Evolutionary conservation across 2,329 filamentous ascomycete species (phyloP).

Genomic region (Penicillium digitatum): DNA sequence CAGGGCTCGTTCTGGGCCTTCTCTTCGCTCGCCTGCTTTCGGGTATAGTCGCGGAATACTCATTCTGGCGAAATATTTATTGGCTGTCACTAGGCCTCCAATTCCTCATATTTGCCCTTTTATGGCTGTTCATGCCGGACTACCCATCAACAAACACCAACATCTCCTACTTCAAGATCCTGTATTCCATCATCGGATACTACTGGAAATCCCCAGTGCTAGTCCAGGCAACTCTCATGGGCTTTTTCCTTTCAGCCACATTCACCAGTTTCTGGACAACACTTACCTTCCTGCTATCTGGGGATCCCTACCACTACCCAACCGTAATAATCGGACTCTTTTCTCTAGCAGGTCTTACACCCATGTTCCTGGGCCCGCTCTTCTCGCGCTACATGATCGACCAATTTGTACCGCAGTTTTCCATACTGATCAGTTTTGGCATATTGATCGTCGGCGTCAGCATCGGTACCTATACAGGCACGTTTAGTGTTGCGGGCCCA

Average conservation of each 20-base stretch:
- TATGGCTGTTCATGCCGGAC: conserved; percentile 74
- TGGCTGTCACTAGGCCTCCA: conserved; percentile 72
- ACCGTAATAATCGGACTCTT: conserved; percentile 72
- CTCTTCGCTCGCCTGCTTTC: conserved; percentile 71
- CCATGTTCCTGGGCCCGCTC: conserved; percentile 64
- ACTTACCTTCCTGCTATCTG: conserved; percentile 71
- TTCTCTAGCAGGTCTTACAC: conserved; percentile 68
- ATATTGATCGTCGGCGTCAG: conserved; percentile 59
- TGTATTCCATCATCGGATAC: conserved; percentile 63
- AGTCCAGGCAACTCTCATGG: conserved; percentile 64
- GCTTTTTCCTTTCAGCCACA: conserved; percentile 58
- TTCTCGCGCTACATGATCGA: conserved; percentile 70
- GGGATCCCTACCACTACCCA: conserved; percentile 63
- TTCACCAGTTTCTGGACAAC: conserved; percentile 72
- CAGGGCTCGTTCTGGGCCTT: conserved; percentile 70
- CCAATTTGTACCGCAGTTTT: conserved; percentile 63
- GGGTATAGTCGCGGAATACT: conserved; percentile 69
- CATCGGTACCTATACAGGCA: conserved; percentile 66
- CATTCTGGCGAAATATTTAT: conserved; percentile 72
- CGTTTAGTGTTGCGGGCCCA: conserved; percentile 64
- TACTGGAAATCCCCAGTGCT: conserved; percentile 63
- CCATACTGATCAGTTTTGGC: conserved; percentile 59
- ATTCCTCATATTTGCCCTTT: conserved; percentile 59
- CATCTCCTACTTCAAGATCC: conserved; percentile 61
- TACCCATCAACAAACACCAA: conserved; percentile 70